Evolutionary conservation across 164 flowering plant genomes (phyloP), one percentile per base, ranked within the genome.

Genomic region (Pachysandra terminalis): DNA sequence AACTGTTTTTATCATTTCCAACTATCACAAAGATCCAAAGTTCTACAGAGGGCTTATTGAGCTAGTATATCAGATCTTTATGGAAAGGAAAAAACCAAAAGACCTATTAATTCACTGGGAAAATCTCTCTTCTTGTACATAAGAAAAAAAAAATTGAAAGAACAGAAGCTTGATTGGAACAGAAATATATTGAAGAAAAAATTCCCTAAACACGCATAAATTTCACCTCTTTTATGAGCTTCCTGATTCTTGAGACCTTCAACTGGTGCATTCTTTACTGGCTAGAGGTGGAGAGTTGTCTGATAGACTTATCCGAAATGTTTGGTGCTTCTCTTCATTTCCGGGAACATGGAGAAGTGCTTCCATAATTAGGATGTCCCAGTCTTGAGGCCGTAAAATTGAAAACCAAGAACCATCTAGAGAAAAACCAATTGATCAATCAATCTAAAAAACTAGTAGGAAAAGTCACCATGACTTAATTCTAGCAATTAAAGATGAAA

Each of bases 281-380:
- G 82, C 71, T 51, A 83, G 71, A 48, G 87, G 71, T n/a, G 84
- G 60, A 0, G 64, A 26, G 52, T 41, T 49, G 48, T 84, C 90
- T 1, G 79, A 76, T 49, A 87, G 67, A 63, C 57, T 86, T 58
- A 91, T 80, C 37, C 93, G 83, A 55, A 85, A 64, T 15, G 96
- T 85, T 77, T 79, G 86, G 22, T 82, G 73, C 69, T 79, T 79
- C 76, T 81, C 90, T 58, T 90, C 93, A 75, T 90, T 86, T 56
- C 53, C 84, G 59, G 97, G 97, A 68, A 85, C 79, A 74, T 86
- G 88, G 57, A 94, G 81, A 15, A 88, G 84, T 51, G 97, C 93
- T 41, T 94, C 97, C 92, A 94, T 84, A 15, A 90, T 78, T 21
- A 90, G 83, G 52, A 94, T 87, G 26, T 91, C 90, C 91, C 93